Conservation (phyloP, 495 filamentous ascomycete genomes). For the Hyaloscypha hepaticicola region DNA sequence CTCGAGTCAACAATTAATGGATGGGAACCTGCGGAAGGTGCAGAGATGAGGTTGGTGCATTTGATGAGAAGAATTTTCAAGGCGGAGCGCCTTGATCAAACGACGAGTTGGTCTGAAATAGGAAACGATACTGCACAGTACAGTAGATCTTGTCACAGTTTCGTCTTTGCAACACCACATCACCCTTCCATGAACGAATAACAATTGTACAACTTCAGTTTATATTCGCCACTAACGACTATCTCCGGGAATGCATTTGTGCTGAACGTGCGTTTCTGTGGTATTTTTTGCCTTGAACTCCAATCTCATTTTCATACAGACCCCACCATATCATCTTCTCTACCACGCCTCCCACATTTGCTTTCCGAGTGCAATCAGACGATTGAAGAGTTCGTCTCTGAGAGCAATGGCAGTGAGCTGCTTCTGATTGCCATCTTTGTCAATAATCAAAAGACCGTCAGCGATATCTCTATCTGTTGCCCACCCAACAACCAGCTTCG, state of each 20-base stretch:
- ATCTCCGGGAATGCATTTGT: not conserved
- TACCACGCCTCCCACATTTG: conserved; percentile 89
- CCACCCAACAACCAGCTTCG: conserved; percentile 82
- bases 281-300: not conserved
- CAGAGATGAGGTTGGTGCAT: too few relatives aligned
- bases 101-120: too few relatives aligned
- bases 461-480: conserved; percentile 71
- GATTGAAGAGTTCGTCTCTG: conserved; percentile 83
- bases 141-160: too few relatives aligned
- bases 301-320: not conserved
- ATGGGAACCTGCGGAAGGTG: too few relatives aligned
- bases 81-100: too few relatives aligned
- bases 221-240: too few relatives aligned
- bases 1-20: too few relatives aligned
- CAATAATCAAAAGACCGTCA: conserved; percentile 72
- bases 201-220: too few relatives aligned
- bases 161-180: too few relatives aligned
- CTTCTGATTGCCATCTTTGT: conserved; percentile 51
- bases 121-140: too few relatives aligned
- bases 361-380: conserved; percentile 74
- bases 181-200: too few relatives aligned
- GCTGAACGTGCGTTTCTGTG: not conserved
- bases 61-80: too few relatives aligned
- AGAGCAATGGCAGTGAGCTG: conserved; percentile 71
- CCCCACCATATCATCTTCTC: conserved; percentile 15